phyloP scores from a whole-genome alignment of 352 stramenopile genomes.

The Plasmopara muralis region DNA sequence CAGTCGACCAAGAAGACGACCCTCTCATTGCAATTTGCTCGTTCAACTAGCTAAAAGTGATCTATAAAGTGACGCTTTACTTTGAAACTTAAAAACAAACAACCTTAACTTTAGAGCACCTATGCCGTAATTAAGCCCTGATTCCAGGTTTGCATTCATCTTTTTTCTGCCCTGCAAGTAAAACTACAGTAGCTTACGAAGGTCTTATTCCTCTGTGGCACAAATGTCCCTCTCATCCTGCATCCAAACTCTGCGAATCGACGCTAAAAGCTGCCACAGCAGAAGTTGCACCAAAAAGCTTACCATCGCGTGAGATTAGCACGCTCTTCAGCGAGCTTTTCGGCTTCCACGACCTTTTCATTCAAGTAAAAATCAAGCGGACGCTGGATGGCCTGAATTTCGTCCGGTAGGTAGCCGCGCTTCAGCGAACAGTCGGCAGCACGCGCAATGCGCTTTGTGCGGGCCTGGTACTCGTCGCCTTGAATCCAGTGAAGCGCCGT shows the following conservation, averaged over 20 bases:
- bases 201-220: too few species aligned
- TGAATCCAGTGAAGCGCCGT: slow-evolving; percentile 74
- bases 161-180: too few species aligned
- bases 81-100: slow-evolving; percentile 8
- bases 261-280: not conserved
- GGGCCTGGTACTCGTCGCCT: slow-evolving; percentile 64
- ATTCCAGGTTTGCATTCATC: too few species aligned
- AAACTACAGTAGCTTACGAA: too few species aligned
- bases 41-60: slow-evolving; percentile 5
- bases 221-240: too few species aligned
- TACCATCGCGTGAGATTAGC: slow-evolving; percentile 81
- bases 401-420: slow-evolving; percentile 77
- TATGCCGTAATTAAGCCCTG: too few species aligned
- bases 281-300: slow-evolving; percentile 8
- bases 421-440: slow-evolving; percentile 81
- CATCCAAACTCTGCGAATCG: too few species aligned
- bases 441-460: slow-evolving; percentile 76
- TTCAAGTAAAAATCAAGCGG: slow-evolving; percentile 70
- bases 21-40: slow-evolving; percentile 6
- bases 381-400: slow-evolving; percentile 83
- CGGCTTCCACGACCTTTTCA: slow-evolving; percentile 46
- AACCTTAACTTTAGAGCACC: not conserved
- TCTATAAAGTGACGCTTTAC: slow-evolving; percentile 13
- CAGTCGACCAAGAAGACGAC: slow-evolving; percentile 18
- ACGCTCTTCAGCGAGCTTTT: slow-evolving; percentile 64